A percentile compares a stretch with the other conserved stretches of the same genome.
Conservation (phyloP, 1,284 basidiomycete species). For the Microbotryum saponariae region DNA sequence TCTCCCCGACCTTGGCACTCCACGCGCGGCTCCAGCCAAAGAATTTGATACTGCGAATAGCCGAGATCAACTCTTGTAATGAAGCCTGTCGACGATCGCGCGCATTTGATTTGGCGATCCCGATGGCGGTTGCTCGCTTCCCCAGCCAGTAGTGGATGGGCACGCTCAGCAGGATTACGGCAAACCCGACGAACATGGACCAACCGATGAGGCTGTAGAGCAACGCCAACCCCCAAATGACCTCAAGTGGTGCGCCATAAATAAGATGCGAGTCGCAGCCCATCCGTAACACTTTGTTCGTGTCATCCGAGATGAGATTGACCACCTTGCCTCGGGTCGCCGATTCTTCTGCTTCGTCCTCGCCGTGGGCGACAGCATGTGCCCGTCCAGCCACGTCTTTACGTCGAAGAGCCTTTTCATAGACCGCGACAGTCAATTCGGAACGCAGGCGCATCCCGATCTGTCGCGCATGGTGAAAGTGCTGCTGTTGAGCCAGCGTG, state of each 20-base stretch:
- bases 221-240: conserved; percentile 63
- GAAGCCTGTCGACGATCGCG: conserved; percentile 21
- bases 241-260: conserved; percentile 60
- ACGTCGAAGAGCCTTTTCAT: conserved; percentile 38
- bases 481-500: conserved; percentile 43
- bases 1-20: conserved; percentile 30
- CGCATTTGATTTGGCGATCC: neutral
- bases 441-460: conserved; percentile 38
- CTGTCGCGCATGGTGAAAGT: conserved; percentile 39
- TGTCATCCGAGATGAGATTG: conserved; percentile 38
- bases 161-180: conserved; percentile 52
- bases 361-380: neutral
- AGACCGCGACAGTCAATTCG: conserved; percentile 37
- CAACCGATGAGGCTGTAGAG: conserved; percentile 75
- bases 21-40: conserved; percentile 26
- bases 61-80: conserved; percentile 23
- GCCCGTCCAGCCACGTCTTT: conserved; percentile 31
- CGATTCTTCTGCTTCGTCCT: neutral
- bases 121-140: neutral
- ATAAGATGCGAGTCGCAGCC: conserved; percentile 32
- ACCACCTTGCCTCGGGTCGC: conserved; percentile 37
- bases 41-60: conserved; percentile 26
- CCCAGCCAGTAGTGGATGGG: conserved; percentile 18
- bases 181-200: conserved; percentile 75
- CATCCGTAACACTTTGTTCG: conserved; percentile 38